Percentiles rank a stretch among this genome's conserved stretches.
These are phyloP conservation scores for Fusarium continuum DNA, from an alignment of 2,329 filamentous ascomycete genomes.

Conservation along the genomic window DNA sequence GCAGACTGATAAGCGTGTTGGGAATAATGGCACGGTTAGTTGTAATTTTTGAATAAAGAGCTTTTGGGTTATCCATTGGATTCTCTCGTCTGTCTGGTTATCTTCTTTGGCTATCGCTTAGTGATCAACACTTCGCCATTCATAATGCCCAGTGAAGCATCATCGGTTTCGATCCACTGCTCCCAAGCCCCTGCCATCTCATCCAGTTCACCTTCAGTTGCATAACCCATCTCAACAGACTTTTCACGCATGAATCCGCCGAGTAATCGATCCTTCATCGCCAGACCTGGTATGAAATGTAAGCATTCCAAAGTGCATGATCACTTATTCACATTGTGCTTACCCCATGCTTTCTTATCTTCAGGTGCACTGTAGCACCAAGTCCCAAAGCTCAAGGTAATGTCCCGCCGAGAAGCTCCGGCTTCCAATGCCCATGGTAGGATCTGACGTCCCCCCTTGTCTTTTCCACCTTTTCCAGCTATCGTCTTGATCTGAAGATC, in stretches of 20 bases:
- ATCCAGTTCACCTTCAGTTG: slow-evolving; percentile 40
- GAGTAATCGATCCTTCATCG: slow-evolving; percentile 41
- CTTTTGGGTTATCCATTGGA: too few relatives aligned
- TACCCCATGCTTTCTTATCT: slow-evolving; percentile 43
- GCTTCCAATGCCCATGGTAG: slow-evolving; percentile 43
- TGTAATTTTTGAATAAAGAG: background rate
- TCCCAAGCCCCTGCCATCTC: slow-evolving; percentile 44
- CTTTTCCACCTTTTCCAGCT: slow-evolving; percentile 40
- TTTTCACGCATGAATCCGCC: slow-evolving; percentile 39
- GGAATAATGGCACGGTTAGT: background rate
- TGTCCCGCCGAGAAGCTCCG: slow-evolving; percentile 35
- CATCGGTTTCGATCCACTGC: slow-evolving; percentile 40
- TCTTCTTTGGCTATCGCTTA: slow-evolving; percentile 14
- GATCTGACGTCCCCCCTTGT: slow-evolving; percentile 42
- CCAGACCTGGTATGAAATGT: slow-evolving; percentile 29
- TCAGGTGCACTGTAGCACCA: slow-evolving; percentile 44
- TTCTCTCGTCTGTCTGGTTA: too few relatives aligned
- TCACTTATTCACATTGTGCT: too few relatives aligned
- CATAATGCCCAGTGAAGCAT: slow-evolving; percentile 44
- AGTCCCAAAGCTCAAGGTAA: slow-evolving; percentile 42
- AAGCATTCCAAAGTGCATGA: background rate
- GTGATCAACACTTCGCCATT: slow-evolving; percentile 44
- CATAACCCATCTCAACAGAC: slow-evolving; percentile 40
- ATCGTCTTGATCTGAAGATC: slow-evolving; percentile 33
- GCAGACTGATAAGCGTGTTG: background rate